Conservation (phyloP, 371 early-diverging fungal species). For the Syncephalastrum racemosum region DNA sequence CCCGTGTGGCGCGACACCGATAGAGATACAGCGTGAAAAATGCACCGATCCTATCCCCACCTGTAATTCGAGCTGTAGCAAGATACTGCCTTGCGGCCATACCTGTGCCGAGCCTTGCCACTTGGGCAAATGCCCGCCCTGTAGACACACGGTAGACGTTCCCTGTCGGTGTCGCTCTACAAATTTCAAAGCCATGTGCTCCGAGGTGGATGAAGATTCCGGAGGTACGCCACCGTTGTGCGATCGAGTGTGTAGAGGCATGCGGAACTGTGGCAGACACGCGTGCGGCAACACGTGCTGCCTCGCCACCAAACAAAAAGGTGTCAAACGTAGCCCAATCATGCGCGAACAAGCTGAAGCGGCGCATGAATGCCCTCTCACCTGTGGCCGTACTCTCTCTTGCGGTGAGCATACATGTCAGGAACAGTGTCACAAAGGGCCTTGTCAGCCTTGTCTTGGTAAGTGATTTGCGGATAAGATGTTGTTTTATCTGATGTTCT, state of each 20-base stretch:
- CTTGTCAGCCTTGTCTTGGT: conserved; percentile 70
- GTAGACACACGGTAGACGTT: conserved; percentile 45
- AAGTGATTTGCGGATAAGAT: conserved; percentile 8
- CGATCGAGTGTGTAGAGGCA: conserved; percentile 58
- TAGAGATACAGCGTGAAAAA: conserved; percentile 38
- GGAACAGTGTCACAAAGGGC: conserved; percentile 70
- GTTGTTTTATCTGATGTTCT: background rate
- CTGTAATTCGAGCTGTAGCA: conserved; percentile 69
- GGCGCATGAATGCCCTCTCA: conserved; percentile 61
- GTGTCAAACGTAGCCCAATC: conserved; percentile 3
- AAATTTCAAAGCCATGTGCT: conserved; percentile 49
- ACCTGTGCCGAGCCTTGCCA: conserved; percentile 75
- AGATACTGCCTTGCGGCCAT: conserved; percentile 72
- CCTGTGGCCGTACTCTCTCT: conserved; percentile 63
- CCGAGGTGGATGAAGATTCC: conserved; percentile 36
- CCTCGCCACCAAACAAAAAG: conserved; percentile 47
- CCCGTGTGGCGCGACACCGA: conserved; percentile 76
- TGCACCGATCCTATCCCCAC: conserved; percentile 83
- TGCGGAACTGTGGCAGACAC: conserved; percentile 71
- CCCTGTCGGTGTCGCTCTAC: conserved; percentile 69
- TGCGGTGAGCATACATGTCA: conserved; percentile 72
- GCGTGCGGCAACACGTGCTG: conserved; percentile 59
- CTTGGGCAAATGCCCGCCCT: conserved; percentile 71
- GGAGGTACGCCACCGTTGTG: conserved; percentile 59
- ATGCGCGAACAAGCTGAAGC: conserved; percentile 23